Conservation (phyloP, 805 yeast genomes). For the Kluyveromyces lactis region DNA sequence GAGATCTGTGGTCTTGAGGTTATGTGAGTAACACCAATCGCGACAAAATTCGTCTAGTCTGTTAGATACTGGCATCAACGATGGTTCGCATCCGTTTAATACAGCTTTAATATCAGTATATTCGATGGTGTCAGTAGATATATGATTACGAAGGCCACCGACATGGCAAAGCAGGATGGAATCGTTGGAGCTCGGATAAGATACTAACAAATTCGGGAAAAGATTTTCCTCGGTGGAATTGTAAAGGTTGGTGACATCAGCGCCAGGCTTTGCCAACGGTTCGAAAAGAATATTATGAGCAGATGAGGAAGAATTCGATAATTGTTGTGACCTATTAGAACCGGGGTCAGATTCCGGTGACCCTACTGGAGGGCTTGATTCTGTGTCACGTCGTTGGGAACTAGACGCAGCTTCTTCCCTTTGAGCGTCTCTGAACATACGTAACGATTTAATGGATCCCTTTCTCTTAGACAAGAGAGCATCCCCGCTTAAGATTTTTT, state of each 20-base stretch:
- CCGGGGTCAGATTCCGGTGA: not conserved
- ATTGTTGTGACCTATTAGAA: not conserved
- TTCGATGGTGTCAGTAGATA: slow-evolving; percentile 12
- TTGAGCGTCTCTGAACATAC: slow-evolving; percentile 8
- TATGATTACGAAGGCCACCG: slow-evolving; percentile 27
- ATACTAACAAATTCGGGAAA: slow-evolving; percentile 15
- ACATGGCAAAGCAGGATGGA: slow-evolving; percentile 25
- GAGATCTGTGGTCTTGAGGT: slow-evolving; percentile 10
- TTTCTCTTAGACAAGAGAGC: not conserved
- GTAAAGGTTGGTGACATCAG: not conserved
- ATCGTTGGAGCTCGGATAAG: slow-evolving; percentile 7
- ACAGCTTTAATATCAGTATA: slow-evolving; percentile 1
- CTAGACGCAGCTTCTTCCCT: not conserved
- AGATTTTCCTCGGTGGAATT: slow-evolving; percentile 8
- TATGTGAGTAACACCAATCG: slow-evolving; percentile 23
- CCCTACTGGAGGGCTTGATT: not conserved
- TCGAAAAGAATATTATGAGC: not conserved
- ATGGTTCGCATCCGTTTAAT: not conserved
- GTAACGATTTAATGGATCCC: not conserved
- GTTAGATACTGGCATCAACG: not conserved
- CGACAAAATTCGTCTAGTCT: slow-evolving; percentile 19
- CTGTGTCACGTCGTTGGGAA: not conserved
- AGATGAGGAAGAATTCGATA: slow-evolving; percentile 5
- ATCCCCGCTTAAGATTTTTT: slow-evolving; percentile 11
- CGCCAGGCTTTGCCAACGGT: not conserved